phyloP scores from a whole-genome alignment of 164 flowering plant species.

The Taxillus chinensis region DNA sequence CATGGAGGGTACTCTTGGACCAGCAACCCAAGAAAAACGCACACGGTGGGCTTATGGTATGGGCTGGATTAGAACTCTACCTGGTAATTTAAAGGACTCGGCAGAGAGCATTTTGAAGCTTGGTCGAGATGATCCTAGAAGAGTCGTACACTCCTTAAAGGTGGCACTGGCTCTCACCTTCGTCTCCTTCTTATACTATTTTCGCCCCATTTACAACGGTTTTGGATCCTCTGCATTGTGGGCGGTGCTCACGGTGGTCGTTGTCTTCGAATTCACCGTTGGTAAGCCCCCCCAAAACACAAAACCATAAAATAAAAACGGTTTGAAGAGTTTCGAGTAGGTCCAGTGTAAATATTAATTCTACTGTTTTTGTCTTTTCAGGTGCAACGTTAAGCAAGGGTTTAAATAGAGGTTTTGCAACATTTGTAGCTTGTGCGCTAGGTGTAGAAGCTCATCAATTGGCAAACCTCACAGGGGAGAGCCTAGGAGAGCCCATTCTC shows the following conservation, averaged over 20 bases:
- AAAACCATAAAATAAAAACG: no score
- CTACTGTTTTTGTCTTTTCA: constrained; percentile 9
- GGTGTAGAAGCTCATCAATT: constrained; percentile 59
- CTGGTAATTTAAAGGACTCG: constrained; percentile 8
- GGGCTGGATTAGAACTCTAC: constrained; percentile 19
- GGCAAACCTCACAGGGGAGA: constrained; percentile 42
- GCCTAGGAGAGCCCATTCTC: constrained; percentile 45
- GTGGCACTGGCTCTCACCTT: constrained; percentile 73
- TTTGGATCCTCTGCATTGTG: constrained; percentile 62
- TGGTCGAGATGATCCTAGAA: constrained; percentile 71
- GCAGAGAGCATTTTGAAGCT: constrained; percentile 28
- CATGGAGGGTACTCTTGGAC: constrained; percentile 22
- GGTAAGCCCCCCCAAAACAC: no score
- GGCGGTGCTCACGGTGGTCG: constrained; percentile 46
- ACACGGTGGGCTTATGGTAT: constrained; percentile 19
- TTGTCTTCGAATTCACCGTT: no score
- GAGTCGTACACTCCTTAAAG: constrained; percentile 54
- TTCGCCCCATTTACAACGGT: constrained; percentile 46
- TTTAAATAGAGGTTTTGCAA: constrained; percentile 64
- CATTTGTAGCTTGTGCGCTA: constrained; percentile 55
- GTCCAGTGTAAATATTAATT: not conserved
- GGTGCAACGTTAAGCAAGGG: constrained; percentile 66
- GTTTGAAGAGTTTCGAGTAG: not conserved
- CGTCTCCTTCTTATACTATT: constrained; percentile 60
- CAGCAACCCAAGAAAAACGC: constrained; percentile 16